Evolutionary conservation across 257 asterid species (phyloP), one percentile per base, ranked within the genome.

Genomic region (Gentiana macrophylla): DNA sequence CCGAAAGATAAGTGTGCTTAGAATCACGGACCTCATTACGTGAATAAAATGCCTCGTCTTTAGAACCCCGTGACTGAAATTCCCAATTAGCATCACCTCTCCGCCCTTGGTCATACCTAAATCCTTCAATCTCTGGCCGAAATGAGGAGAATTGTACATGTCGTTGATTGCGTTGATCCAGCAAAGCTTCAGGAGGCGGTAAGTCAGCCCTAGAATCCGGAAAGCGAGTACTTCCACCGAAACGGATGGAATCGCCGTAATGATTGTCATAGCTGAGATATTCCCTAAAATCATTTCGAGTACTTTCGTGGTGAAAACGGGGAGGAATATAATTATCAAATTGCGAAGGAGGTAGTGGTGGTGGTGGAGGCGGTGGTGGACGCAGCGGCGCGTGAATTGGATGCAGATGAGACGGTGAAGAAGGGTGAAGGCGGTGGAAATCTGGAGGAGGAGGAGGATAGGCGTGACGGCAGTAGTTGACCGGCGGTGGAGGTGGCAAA

Each of bases 321-420:
- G 78, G 71, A 3, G 73, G 75, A 69, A 67, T 71, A 59, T 60
- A 70, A 65, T 72, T 86, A 73, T 61, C 50, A 60, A 34, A 60
- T 63, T 65, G 70, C 61, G 76, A 32, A 59, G 62, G 57, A 12
- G 84, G 72, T 35, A 72, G 66, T 15, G 59, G 68, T 44, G 65
- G 24, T 60, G 58, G 62, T 50, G 60, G 60, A 35, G 70, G 55
- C 47, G 61, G 69, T 49, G 56, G 65, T 32, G 49, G 57, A 13
- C 57, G 58, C 35, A 69, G 60, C 13, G 54, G 57, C 9, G 75
- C 69, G 24, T 70, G 68, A 8, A 47, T 68, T 48, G 63, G 69
- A 32, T 60, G 61, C 49, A 61, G 52, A 2, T 52, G 59, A 5
- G 74, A 76, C 3, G 64, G 77, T 2, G 74, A 72, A 50, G 47